Evolutionary conservation across 1,284 basidiomycete genomes (phyloP), one percentile per base, ranked within the genome.

Genomic region (Phaffia rhodozyma): DNA sequence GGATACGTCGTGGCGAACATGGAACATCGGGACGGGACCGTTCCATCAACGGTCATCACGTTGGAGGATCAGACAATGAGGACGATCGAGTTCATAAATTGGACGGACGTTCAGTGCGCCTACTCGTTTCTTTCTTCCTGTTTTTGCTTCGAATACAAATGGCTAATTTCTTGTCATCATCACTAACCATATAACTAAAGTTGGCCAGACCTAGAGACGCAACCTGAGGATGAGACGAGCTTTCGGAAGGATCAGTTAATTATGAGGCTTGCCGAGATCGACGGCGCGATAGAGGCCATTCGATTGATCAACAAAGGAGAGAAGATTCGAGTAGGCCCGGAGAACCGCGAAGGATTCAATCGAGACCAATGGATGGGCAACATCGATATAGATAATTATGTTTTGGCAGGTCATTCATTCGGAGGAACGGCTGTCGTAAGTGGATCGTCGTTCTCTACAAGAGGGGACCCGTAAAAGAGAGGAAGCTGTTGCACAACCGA

Each of bases 21-120:
- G n/a, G 80, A 80, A 66, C 80, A 80, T 63, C 72, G 78, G 18
- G 79, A 81, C 58, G 79, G 79, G 1, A 78, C 78, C 0, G 75
- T 76, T 30, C 76, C 79, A 6, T 75, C 74, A 50, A 75, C 74
- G 11, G 74, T 72, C 27, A 72, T 78, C 25, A 74, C 71, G 47
- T 70, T 69, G 50, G 67, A 72, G 48, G 75, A 75, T 20, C 68
- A 68, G 27, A 71, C 66, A 21, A 73, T 67, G 52, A 69, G 72
- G n/a, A 43, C 13, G 13, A 51, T 75, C n/a, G 70, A 74, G 30
- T 78, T 73, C 69, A 66, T 76, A 32, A 66, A 77, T 59, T 77
- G 75, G 75, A 66, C 65, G 21, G 74, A 78, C 60, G 68, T 75
- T n/a, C 65, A 72, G 73, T 74, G 58, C 60, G 67, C 66, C 11